Base-by-base conservation (phyloP, 768 basidiomycete species). In the Saitozyma podzolica region DNA sequence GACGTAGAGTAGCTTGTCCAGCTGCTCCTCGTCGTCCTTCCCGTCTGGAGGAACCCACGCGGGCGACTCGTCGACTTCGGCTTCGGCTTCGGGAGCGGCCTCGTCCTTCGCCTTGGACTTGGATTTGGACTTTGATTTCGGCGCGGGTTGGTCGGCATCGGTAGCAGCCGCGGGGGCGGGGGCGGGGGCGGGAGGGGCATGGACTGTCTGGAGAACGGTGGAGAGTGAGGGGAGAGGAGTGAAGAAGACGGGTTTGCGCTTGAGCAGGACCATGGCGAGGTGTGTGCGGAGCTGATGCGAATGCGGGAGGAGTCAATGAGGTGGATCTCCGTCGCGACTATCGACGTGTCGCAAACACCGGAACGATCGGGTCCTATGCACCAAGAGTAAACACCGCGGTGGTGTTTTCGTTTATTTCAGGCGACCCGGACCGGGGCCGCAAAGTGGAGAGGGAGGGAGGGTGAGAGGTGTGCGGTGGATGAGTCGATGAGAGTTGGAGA, bases 11-110 rank as follows among this genome's bases (percentile, higher is more conserved):
- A 76, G 48, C 64, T 69, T 29, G 67, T 65, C 63, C 65, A 74
- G 49, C 68, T 75, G 59, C 74, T 79, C 62, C 64, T 79, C 70
- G 66, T 80, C 64, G 74, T 78, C 56, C 70, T 77, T 59, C 65
- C 75, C 59, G 75, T 77, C 50, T 67, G 80, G 78, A 73, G 81
- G 64, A 13, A 67, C 59, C 45, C 45, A 47, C 6, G 13, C 45
- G n/a, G n/a, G 45, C 13, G 45, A 11, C 3, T 11, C 45, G 13
- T 11, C 11, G 45, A 13, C 45, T 41, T 47, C 45, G 16, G 47
- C 59, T 29, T 37, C 20, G 40, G 58, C 56, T 41, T 13, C 50
- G 6, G 62, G 41, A 10, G 62, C 45, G 7, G 58, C n/a, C 9
- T 20, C 50, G 13, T n/a, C 40, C 20, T 50, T 52, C 2, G 39